phyloP scores from a whole-genome alignment of 2,329 filamentous ascomycete genomes.

The Penicillium frequentans region DNA sequence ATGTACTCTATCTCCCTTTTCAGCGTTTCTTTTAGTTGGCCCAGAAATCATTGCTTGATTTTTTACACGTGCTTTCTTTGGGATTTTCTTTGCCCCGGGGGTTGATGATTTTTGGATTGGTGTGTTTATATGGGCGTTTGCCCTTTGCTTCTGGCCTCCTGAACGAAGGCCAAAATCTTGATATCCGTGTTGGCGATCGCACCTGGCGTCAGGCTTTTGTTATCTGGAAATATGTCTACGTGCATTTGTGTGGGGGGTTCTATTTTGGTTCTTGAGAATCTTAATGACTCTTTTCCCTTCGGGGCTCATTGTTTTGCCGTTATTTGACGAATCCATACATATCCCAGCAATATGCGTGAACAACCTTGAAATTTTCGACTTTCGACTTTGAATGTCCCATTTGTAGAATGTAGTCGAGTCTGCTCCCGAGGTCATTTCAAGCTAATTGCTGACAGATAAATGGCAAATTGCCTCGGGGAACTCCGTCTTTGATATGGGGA shows the following conservation, averaged over 20 bases:
- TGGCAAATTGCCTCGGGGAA: constrained; percentile 9
- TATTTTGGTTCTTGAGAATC: constrained; percentile 12
- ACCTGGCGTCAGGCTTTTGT: constrained; percentile 32
- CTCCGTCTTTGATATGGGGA: constrained; percentile 9
- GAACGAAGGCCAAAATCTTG: constrained; percentile 24
- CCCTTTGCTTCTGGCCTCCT: constrained; percentile 12
- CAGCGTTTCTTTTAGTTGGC: constrained; percentile 23
- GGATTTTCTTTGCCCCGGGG: constrained; percentile 12
- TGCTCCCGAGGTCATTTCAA: too few relatives aligned
- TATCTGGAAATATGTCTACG: constrained; percentile 20
- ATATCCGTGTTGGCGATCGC: constrained; percentile 39
- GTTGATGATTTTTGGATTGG: constrained; percentile 23
- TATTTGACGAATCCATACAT: constrained; percentile 27
- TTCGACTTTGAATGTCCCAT: neutral
- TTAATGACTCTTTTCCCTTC: constrained; percentile 15
- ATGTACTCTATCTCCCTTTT: constrained; percentile 32
- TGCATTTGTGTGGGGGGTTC: constrained; percentile 20
- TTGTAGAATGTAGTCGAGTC: neutral
- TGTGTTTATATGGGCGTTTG: constrained; percentile 11
- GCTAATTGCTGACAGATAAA: too few relatives aligned
- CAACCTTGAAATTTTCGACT: neutral
- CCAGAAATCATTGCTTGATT: constrained; percentile 17
- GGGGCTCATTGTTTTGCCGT: constrained; percentile 21
- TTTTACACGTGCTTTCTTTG: constrained; percentile 13
- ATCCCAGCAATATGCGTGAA: constrained; percentile 6